Conservation (phyloP, 129 eudicot genomes). For the Arctium minus region DNA sequence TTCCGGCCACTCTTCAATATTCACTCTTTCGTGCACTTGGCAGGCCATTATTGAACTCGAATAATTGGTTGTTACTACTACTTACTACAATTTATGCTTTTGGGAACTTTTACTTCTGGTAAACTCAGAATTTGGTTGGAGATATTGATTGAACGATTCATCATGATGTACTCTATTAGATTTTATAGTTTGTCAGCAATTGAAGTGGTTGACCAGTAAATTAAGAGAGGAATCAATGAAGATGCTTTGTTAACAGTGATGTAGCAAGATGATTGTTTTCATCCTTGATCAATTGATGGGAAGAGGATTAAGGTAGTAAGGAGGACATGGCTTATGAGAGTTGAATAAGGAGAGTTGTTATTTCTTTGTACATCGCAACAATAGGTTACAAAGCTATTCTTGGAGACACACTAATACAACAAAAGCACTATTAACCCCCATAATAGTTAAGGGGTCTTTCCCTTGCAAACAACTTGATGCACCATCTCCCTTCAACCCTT, state of each 20-base stretch:
- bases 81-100: background rate
- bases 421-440: background rate
- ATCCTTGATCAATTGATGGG: background rate
- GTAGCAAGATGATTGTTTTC: background rate
- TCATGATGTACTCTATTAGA: background rate
- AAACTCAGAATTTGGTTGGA: constrained; percentile 10
- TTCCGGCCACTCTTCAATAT: no score
- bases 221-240: background rate
- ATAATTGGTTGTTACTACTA: background rate
- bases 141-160: background rate
- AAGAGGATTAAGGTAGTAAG: background rate
- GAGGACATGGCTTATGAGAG: background rate
- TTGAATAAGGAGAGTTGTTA: background rate
- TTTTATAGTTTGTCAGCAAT: background rate
- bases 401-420: background rate
- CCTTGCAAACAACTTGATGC: no score
- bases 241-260: background rate
- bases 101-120: background rate
- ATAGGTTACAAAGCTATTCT: background rate
- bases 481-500: no score
- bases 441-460: no score
- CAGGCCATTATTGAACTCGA: background rate
- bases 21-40: background rate
- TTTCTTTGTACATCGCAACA: background rate
- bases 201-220: background rate